Evolutionary conservation across 169 alveolate genomes (phyloP).

Genomic region (Toxoplasma gondii): DNA sequence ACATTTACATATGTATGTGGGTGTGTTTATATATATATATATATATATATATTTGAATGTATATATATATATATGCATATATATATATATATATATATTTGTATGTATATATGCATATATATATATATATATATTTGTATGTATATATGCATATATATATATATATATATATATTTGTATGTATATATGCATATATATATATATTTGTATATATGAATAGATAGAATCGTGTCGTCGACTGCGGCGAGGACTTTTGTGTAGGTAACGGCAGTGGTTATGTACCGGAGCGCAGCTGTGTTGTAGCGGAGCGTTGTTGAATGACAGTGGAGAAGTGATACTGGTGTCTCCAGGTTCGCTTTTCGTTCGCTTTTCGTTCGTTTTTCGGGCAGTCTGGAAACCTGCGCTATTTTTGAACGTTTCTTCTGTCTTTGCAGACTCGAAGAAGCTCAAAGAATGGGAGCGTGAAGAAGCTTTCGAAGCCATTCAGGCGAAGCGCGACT

Average conservation of each 20-base stretch:
- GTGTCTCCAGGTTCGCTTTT: no score
- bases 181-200: not conserved
- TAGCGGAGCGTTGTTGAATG: no score
- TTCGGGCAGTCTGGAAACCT: no score
- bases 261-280: no score
- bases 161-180: not conserved
- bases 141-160: not conserved
- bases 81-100: not conserved
- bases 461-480: slow-evolving; percentile 84
- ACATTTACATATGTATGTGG: not conserved
- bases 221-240: no score
- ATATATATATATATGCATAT: not conserved
- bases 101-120: not conserved
- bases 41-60: not conserved
- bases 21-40: not conserved
- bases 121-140: not conserved
- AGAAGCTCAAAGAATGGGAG: slow-evolving; percentile 83
- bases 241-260: no score
- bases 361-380: no score
- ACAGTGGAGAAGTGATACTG: no score
- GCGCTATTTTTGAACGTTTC: no score
- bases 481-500: slow-evolving; percentile 72
- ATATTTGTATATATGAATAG: not conserved
- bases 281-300: no score
- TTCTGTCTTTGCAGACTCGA: slow-evolving; percentile 83